Base-by-base conservation (phyloP, 768 basidiomycete genomes). In the Zangia roseola region DNA sequence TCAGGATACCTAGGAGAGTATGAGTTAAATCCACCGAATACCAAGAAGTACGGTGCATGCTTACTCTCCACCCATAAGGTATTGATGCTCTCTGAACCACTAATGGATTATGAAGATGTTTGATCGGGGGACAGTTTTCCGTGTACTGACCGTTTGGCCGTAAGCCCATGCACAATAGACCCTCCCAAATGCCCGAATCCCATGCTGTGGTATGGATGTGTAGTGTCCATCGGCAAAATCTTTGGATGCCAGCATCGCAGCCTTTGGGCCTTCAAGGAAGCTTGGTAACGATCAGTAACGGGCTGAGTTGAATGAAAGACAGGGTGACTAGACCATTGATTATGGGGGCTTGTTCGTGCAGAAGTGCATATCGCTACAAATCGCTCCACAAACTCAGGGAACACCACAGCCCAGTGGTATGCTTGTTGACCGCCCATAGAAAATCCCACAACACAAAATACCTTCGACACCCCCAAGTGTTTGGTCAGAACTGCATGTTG, bases 381-480 rank as follows among this genome's bases (percentile, higher is more conserved):
- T 74, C 67, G 73, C 50, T 80, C 74, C 21, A 83, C 75, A 26
- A 74, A 75, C 43, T 82, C 79, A 3, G 81, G 79, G 52, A 76
- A 80, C 54, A 81, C 65, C n/a, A 77, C 74, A 1, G 80, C 65
- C 81, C 78, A 82, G 53, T 82, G 71, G 57, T 81, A 82, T 0
- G 80, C 74, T 75, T 81, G 47, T 40, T 81, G 81, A 3, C 74
- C 82, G 45, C 80, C 80, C 82, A 83, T 83, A 4, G 79, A 80
- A 53, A 81, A 81, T 3, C 81, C 81, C 19, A 81, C 67, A 10
- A 51, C 42, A 36, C 59, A 64, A 31, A 55, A 49, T 5, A 57
- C 41, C 39, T 49, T 53, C 6, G 51, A 46, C 26, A 64, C 47
- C 6, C 49, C 43, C 20, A 57, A 40, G 24, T 48, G 28, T 39